Evolutionary conservation across 768 basidiomycete species (phyloP).

Genomic region (Tricholoma terreum): DNA sequence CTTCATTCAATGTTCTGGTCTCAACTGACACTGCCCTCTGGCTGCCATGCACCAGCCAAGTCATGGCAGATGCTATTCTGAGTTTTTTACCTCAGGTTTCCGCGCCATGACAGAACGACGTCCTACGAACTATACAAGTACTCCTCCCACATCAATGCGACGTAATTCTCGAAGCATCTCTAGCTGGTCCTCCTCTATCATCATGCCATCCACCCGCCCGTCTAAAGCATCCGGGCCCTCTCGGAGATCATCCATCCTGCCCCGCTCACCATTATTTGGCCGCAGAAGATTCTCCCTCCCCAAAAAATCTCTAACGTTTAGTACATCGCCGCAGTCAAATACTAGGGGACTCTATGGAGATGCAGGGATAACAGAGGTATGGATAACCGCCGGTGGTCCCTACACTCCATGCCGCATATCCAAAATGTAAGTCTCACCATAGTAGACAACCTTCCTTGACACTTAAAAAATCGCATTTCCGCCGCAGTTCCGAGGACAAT

Average conservation of each 20-base stretch:
- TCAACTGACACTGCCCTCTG: neutral
- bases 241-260: constrained; percentile 32
- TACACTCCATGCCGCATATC: constrained; percentile 23
- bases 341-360: constrained; percentile 10
- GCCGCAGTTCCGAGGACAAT: constrained; percentile 13
- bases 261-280: constrained; percentile 34
- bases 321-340: constrained; percentile 16
- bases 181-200: constrained; percentile 15
- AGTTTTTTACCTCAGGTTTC: constrained; percentile 47
- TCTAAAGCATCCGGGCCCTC: constrained; percentile 7
- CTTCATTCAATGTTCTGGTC: neutral
- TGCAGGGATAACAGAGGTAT: constrained; percentile 24
- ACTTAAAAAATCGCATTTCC: neutral
- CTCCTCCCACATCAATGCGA: neutral
- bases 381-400: constrained; percentile 33
- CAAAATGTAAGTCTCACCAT: constrained; percentile 17
- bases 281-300: constrained; percentile 21
- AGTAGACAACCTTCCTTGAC: neutral
- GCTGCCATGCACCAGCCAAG: constrained; percentile 12
- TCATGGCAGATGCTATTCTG: constrained; percentile 36
- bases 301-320: constrained; percentile 24
- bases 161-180: constrained; percentile 27
- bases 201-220: constrained; percentile 1
- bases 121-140: constrained; percentile 7
- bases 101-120: constrained; percentile 32